Conservation (phyloP, 2,329 filamentous ascomycete species). For the Nectriaceae sp. region DNA sequence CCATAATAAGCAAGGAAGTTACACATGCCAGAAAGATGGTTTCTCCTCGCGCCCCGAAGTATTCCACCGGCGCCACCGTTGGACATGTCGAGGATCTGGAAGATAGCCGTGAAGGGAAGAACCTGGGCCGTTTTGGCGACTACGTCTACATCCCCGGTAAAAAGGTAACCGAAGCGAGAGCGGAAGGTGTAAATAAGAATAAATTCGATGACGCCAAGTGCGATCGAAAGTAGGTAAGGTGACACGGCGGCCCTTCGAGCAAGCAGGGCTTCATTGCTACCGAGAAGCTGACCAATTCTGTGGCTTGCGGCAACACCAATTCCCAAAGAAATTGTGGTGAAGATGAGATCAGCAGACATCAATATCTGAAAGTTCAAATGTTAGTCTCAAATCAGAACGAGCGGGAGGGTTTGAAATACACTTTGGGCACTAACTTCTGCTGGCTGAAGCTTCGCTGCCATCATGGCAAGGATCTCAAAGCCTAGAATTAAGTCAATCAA, state of each 20-base stretch:
- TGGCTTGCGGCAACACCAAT: constrained; percentile 4
- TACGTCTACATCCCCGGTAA: not conserved
- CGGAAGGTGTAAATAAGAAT: not conserved
- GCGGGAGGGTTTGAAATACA: not conserved
- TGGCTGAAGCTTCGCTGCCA: constrained; percentile 1
- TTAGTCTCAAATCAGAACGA: not conserved
- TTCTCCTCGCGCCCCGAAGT: not conserved
- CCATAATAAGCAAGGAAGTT: constrained; percentile 6
- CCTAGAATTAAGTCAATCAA: not conserved
- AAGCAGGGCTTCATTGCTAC: not conserved
- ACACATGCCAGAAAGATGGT: constrained; percentile 1
- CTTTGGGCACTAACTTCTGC: constrained; percentile 4
- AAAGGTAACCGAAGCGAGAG: not conserved
- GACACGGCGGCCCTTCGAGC: not conserved
- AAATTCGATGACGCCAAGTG: not conserved
- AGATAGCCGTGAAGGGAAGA: not conserved
- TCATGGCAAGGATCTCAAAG: constrained; percentile 3
- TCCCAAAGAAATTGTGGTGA: constrained; percentile 4
- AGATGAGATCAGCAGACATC: constrained; percentile 4
- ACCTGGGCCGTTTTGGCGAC: not conserved
- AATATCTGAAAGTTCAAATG: not conserved
- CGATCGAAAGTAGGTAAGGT: not conserved
- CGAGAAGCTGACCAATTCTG: constrained; percentile 1
- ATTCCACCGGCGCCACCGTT: constrained; percentile 4
- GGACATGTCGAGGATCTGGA: constrained; percentile 3